Evolutionary conservation across 805 yeast genomes (phyloP).

Genomic region (Candida corydali): DNA sequence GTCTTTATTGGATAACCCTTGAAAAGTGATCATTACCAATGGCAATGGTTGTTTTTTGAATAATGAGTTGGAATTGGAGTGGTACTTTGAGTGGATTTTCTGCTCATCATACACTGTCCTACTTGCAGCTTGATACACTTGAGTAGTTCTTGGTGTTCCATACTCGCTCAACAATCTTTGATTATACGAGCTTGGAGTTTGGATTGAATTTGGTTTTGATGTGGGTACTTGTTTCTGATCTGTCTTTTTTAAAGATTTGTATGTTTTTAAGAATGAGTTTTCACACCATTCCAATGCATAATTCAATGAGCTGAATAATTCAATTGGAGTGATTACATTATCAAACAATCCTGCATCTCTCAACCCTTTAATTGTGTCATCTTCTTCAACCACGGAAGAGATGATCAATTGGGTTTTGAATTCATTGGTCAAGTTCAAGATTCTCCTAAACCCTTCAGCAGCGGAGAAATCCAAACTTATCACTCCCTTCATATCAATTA

Average conservation of each 20-base stretch:
- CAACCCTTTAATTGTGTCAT: slow-evolving; percentile 64
- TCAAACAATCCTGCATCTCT: slow-evolving; percentile 71
- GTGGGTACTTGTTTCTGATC: slow-evolving; percentile 8
- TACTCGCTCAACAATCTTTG: slow-evolving; percentile 1
- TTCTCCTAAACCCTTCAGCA: slow-evolving; percentile 89
- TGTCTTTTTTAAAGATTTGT: slow-evolving; percentile 36
- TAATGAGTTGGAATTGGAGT: slow-evolving; percentile 30
- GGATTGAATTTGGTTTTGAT: neutral
- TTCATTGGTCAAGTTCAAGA: slow-evolving; percentile 70
- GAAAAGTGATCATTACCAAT: slow-evolving; percentile 59
- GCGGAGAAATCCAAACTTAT: slow-evolving; percentile 87
- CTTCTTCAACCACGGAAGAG: slow-evolving; percentile 69
- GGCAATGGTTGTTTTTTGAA: slow-evolving; percentile 56
- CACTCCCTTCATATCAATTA: slow-evolving; percentile 82
- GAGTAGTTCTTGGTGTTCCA: slow-evolving; percentile 49
- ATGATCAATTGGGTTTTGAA: slow-evolving; percentile 69
- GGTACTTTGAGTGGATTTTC: slow-evolving; percentile 44
- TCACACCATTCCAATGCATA: slow-evolving; percentile 96
- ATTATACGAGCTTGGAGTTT: slow-evolving; percentile 3
- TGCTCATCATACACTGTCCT: slow-evolving; percentile 42
- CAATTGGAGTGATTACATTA: slow-evolving; percentile 37
- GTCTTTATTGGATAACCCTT: slow-evolving; percentile 48
- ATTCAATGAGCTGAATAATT: slow-evolving; percentile 74
- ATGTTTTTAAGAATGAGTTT: slow-evolving; percentile 72
- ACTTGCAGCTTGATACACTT: slow-evolving; percentile 50